Evolutionary conservation across 148 eudicot species (phyloP), one percentile per base, ranked within the genome.

Genomic region (Gaultheria prostrata): DNA sequence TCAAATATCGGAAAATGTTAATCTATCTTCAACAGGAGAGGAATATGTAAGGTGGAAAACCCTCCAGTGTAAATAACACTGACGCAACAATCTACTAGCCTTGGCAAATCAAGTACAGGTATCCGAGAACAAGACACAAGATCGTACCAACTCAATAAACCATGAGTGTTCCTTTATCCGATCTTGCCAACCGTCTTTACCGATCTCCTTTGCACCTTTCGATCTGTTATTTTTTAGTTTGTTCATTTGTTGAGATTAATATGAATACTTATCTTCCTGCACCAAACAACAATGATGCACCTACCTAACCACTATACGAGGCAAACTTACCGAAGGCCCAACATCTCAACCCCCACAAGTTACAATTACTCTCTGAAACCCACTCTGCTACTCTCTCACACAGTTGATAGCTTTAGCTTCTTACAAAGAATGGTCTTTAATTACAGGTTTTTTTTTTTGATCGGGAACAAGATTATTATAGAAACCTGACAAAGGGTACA

Each of bases 401-500:
- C 72, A 67, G 72, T 67, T 67, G 7, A 26, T 67, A 28, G 72
- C 72, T 67, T 67, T 26, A 26, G 72, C 72, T 67, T 67, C 35
- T 28, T 67, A 28, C 35, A 26, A 13, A 3, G 3, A 67, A 28
- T 3, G 28, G 72, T 67, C 72, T 67, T 67, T 67, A 67, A 67
- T 67, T 12, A 61, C 32, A 67, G 72, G 35, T 33, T 28, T 67
- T n/a, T n/a, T n/a, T n/a, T n/a, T n/a, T n/a, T n/a, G n/a, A n/a
- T n/a, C n/a, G n/a, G n/a, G n/a, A n/a, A n/a, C n/a, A n/a, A n/a
- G n/a, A n/a, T n/a, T n/a, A n/a, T n/a, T n/a, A n/a, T n/a, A n/a
- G n/a, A n/a, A n/a, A n/a, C n/a, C n/a, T n/a, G n/a, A n/a, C n/a
- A n/a, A n/a, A n/a, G n/a, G n/a, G n/a, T n/a, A n/a, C n/a, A n/a